Base-by-base conservation (phyloP, 805 yeast genomes). In the Candida gorgasii region DNA sequence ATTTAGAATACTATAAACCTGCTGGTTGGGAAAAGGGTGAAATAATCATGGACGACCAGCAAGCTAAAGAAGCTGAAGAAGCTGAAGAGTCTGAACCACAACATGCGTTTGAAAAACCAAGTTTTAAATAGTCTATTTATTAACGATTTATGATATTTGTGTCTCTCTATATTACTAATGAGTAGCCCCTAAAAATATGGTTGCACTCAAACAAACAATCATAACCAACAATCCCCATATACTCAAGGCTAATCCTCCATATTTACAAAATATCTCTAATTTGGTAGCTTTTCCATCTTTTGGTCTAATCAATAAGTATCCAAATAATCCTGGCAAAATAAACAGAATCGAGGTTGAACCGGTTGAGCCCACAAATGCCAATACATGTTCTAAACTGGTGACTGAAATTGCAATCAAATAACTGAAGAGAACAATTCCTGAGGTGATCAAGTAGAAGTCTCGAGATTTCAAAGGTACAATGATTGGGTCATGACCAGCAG, bases 261-360 rank as follows among this genome's bases (percentile, higher is more conserved):
- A 60, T 38, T 65, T 66, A 47, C 70, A 62, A 19, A 58, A 51
- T 14, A 40, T 43, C 44, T 70, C 75, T 31, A 61, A 50, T 15
- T 19, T 43, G 15, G 55, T 60, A 36, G 63, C 55, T 26, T 47
- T 46, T 1, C 63, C 66, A 35, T 52, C 49, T 14, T 62, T 40
- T 5, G 72, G 69, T 40, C 58, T 72, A n/a, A 79, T 70, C 42
- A 79, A 59, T 57, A 80, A 75, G 57, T 65, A 85, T 0, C 92
- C 92, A 59, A 85, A 86, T 43, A 82, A 65, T 0, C 95, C 93
- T 0, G 95, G 95, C 32, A 86, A 67, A 8, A 84, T 84, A 59
- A 85, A 86, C 17, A 89, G 80, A 39, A 86, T 86, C 18, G 88
- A 70, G 0, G 90, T 86, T 4, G 90, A 86, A 0, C 95, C 95